Evolutionary conservation across 495 filamentous ascomycete species (phyloP).

Genomic region (Saxophila tyrrhenica): DNA sequence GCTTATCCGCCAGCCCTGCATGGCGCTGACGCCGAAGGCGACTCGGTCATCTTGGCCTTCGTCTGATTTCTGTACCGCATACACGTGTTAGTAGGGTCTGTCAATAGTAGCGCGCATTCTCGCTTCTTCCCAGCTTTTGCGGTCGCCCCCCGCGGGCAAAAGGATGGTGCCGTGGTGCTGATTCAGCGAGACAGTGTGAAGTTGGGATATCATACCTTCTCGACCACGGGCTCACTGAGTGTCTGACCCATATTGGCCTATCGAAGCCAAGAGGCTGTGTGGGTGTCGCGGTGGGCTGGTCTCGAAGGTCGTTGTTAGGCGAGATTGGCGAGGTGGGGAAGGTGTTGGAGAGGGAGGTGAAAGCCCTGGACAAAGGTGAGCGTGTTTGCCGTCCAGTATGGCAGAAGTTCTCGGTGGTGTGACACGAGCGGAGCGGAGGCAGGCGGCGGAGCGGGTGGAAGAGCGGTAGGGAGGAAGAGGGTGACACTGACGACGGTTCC

Average conservation of each 20-base stretch:
- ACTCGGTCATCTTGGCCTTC: constrained; percentile 87
- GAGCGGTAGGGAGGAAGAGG: too few species aligned
- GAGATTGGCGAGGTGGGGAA: background rate
- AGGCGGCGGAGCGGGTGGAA: too few species aligned
- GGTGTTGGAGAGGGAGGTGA: background rate
- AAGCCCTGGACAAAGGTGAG: background rate
- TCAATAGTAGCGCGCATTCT: background rate
- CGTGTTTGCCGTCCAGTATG: too few species aligned
- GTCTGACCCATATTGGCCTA: constrained; percentile 78
- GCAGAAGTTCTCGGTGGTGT: too few species aligned
- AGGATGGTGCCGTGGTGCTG: background rate
- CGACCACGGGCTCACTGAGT: constrained; percentile 94
- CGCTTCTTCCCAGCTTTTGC: background rate
- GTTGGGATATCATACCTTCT: constrained; percentile 65
- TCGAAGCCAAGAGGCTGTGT: background rate
- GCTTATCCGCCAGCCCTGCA: constrained; percentile 99
- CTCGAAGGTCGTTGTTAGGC: background rate
- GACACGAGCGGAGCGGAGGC: too few species aligned
- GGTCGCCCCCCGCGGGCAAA: background rate
- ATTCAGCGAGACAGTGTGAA: background rate
- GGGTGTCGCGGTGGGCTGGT: background rate
- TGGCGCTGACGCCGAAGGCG: constrained; percentile 86
- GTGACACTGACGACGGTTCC: too few species aligned
- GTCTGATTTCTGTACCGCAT: constrained; percentile 55
- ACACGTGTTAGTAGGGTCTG: background rate